These are phyloP conservation scores for Flaveria trinervia DNA, from an alignment of 129 eudicot species.

Conservation along the genomic window DNA sequence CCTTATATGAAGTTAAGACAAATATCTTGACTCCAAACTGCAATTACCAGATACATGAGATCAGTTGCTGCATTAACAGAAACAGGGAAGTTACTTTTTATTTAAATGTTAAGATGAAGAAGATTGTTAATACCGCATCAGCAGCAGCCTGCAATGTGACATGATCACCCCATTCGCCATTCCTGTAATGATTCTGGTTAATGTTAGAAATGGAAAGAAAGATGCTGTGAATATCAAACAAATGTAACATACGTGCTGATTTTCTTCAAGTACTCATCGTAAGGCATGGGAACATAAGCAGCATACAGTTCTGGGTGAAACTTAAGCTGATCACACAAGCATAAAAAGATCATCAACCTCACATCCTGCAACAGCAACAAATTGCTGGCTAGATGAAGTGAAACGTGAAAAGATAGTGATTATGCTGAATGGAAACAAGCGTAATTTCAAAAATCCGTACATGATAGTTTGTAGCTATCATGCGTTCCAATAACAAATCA, in stretches of 20 bases:
- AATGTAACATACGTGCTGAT: conserved; percentile 56
- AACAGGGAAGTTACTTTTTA: background rate
- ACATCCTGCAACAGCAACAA: background rate
- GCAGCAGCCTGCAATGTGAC: conserved; percentile 88
- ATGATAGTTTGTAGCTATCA: background rate
- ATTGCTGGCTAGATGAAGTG: conserved; percentile 12
- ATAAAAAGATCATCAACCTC: conserved; percentile 6
- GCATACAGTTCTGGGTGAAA: conserved; percentile 59
- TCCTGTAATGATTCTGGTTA: conserved; percentile 43
- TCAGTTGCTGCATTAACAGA: conserved; percentile 6
- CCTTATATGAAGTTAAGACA: conserved; percentile 75
- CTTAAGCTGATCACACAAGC: conserved; percentile 58
- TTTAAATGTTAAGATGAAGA: background rate
- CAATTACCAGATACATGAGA: conserved; percentile 19
- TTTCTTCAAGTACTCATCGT: conserved; percentile 61
- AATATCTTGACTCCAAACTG: conserved; percentile 88
- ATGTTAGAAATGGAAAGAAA: conserved; percentile 4
- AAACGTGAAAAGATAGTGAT: background rate
- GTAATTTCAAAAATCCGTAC: background rate
- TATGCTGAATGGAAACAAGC: background rate
- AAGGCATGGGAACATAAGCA: conserved; percentile 83
- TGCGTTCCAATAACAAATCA: background rate
- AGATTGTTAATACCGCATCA: conserved; percentile 56
- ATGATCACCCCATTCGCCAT: conserved; percentile 91
- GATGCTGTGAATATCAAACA: background rate